phyloP scores from a whole-genome alignment of 2,329 filamentous ascomycete genomes.

The Gaeumannomyces sp. region DNA sequence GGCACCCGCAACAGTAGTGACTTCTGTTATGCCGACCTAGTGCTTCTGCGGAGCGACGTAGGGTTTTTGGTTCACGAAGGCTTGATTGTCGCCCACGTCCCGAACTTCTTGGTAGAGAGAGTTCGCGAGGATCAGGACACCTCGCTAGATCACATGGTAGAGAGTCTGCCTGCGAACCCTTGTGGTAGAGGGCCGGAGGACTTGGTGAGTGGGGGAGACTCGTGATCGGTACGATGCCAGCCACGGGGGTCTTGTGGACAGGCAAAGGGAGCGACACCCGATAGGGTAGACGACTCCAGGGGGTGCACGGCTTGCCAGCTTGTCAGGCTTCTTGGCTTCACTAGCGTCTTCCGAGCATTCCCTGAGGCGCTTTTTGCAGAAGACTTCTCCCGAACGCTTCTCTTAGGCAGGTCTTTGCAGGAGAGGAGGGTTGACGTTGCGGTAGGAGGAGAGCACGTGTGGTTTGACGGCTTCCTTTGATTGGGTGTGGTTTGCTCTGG shows the following conservation, averaged over 20 bases:
- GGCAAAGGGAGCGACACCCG: background rate
- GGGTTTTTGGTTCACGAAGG: background rate
- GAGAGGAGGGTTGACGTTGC: background rate
- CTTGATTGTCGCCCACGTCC: background rate
- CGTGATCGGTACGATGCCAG: background rate
- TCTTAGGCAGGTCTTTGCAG: background rate
- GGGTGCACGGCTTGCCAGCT: background rate
- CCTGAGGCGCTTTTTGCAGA: background rate
- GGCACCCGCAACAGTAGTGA: background rate
- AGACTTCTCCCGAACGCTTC: background rate
- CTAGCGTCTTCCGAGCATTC: background rate
- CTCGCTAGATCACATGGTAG: background rate
- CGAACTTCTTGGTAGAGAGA: background rate
- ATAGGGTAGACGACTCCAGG: background rate
- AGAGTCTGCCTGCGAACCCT: background rate
- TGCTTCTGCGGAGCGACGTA: background rate
- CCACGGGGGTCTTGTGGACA: background rate
- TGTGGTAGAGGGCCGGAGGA: background rate
- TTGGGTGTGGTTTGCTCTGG: background rate
- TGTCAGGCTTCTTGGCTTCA: background rate
- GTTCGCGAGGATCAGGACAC: background rate
- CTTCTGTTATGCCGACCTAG: slow-evolving; percentile 1
- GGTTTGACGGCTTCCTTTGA: background rate
- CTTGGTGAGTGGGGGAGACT: background rate
- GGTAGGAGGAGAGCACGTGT: background rate